Base-by-base conservation (phyloP, 2,329 filamentous ascomycete genomes). In the Alternaria ethzedia region DNA sequence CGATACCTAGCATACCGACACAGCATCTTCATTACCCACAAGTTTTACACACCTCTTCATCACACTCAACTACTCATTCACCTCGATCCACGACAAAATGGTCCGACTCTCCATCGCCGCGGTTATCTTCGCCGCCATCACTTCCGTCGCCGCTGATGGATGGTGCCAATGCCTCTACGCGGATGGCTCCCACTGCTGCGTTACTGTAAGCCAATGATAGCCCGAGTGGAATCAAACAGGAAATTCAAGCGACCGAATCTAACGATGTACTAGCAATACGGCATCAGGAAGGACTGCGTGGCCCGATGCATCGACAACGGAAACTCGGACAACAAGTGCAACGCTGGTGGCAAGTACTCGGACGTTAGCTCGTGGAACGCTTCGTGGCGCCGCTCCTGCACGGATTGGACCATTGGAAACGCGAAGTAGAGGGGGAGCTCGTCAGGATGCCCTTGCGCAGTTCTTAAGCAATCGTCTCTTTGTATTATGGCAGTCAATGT, bases 171-270 rank as follows among this genome's bases (percentile, higher is more conserved):
- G 57, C 17, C 57, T 59, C 36, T 59, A 23, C 49, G n/a, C 32
- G n/a, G 47, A 59, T 17, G 57, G 57, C 41, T 59, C 57, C 47
- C 57, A 59, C 47, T 59, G 57, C 57, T 59, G 57, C 57, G 57
- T 59, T 32, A 32, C 21, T 59, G 57, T 54, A 59, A 54, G 57
- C 8, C 26, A 46, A 54, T 17, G 13, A 43, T 20, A 54, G 13
- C 51, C 28, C 30, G 30, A 54, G 21, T 21, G 9, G 36, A 54
- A 43, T 15, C 47, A 20, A 46, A 46, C 20, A 46, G 44, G 11
- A 46, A 20, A 46, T 51, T 17, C 49, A 28, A 51, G 26, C 25
- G 45, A 21, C 50, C 50, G 13, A 23, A 30, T 17, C 25, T 56
- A 30, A 30, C 15, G 28, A 30, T 13, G 17, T n/a, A 32, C 17